Evolutionary conservation across 768 basidiomycete species (phyloP).

Genomic region (Boletus sp.): DNA sequence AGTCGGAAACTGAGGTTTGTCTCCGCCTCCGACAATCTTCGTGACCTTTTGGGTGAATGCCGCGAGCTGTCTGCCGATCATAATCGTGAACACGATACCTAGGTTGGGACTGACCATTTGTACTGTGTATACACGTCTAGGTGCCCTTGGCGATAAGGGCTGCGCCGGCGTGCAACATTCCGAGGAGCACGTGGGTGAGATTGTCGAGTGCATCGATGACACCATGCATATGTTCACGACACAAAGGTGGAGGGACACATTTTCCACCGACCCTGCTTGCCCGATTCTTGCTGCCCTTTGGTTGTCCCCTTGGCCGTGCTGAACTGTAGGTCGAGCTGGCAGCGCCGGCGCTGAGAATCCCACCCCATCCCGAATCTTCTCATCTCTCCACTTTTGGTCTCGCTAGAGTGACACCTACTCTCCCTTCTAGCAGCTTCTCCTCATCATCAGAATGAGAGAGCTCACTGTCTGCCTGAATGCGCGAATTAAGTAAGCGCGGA

Average conservation of each 20-base stretch:
- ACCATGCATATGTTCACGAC: background rate
- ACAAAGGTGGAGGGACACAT: no score
- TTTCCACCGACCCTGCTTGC: slow-evolving; percentile 18
- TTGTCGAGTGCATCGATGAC: background rate
- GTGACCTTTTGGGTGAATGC: background rate
- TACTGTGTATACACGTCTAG: no score
- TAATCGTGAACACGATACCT: background rate
- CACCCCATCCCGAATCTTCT: slow-evolving; percentile 64
- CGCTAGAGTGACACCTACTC: slow-evolving; percentile 41
- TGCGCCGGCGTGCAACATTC: no score
- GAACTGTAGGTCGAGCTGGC: slow-evolving; percentile 54
- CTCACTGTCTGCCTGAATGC: slow-evolving; percentile 81
- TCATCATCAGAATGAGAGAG: slow-evolving; percentile 98
- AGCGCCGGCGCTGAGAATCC: slow-evolving; percentile 64
- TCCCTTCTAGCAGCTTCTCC: slow-evolving; percentile 78
- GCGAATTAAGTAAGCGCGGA: slow-evolving; percentile 71
- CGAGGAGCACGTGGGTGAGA: background rate
- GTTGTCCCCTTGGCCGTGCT: slow-evolving; percentile 55
- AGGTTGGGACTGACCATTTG: no score
- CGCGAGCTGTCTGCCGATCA: background rate
- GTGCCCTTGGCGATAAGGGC: background rate
- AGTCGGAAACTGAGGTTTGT: no score
- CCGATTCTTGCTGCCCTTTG: slow-evolving; percentile 67
- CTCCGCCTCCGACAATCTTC: no score
- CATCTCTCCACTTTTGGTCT: slow-evolving; percentile 40